Base-by-base conservation (phyloP, 345 rosid species). In the Populus deltoides region DNA sequence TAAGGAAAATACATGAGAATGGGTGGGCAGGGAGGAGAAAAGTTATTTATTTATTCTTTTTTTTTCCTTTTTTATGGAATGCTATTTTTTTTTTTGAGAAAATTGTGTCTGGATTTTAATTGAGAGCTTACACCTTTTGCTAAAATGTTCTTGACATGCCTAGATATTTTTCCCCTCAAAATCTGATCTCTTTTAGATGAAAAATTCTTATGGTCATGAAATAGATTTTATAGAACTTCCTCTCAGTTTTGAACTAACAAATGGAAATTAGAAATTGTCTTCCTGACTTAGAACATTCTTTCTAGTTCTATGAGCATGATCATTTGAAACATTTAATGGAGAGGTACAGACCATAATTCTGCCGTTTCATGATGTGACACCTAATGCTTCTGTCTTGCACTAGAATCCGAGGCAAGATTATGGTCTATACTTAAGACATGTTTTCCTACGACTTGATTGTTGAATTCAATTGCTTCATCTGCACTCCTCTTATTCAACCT, bases 391-490 rank as follows among this genome's bases (percentile, higher is more conserved):
- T 45, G 35, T 45, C 57, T 24, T 25, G 35, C 20, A 24, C 22
- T 45, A 55, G 65, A 11, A 59, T 24, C 29, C 0, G 6, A 59
- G 65, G 27, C 65, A 59, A 10, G 65, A 59, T 59, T 59, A 25
- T 10, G 6, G 65, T 12, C 73, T 29, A 47, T n/a, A 7, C 35
- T 38, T 61, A 7, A 38, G 68, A 73, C 35, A 51, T 13, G 39
- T 36, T 59, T 73, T 73, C 68, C 43, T 73, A 24, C 8, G 51
- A 73, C 31, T 39, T 61, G n/a, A 57, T 73, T 36, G 29, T 57
- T 38, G 68, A 47, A 35, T 53, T 53, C 66, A 55, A 51, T 10
- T 33, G 29, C 31, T 55, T 55, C 59, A 55, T 71, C 24, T 59
- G 65, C 65, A 10, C 16, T 59, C 61, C 25, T n/a, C 27, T 24